Conservation (phyloP, 1,139 yeast species). For the Lodderomyces jiufengensis region DNA sequence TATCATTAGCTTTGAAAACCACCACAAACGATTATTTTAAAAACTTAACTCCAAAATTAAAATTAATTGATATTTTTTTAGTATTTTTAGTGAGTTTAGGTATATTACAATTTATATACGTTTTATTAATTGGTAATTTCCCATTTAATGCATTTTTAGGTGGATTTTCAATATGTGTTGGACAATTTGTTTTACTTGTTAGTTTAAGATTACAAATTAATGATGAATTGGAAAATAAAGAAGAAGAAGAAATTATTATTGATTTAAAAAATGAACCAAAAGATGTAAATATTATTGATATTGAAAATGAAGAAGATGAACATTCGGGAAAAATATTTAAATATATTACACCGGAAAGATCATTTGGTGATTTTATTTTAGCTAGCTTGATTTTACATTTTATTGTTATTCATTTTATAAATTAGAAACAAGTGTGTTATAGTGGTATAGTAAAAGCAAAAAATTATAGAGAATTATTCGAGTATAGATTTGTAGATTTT, state of each 20-base stretch:
- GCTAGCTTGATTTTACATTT: slow-evolving; percentile 89
- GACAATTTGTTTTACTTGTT: slow-evolving; percentile 87
- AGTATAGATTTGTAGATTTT: too few relatives aligned
- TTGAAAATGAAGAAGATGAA: not conserved
- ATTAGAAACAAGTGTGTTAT: slow-evolving; percentile 30
- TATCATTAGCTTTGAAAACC: slow-evolving; percentile 44
- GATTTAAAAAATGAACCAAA: slow-evolving; percentile 32
- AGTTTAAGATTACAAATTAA: slow-evolving; percentile 69
- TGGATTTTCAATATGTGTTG: slow-evolving; percentile 89
- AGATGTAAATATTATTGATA: not conserved
- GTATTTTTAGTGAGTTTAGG: slow-evolving; percentile 74
- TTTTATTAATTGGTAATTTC: slow-evolving; percentile 75
- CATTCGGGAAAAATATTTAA: slow-evolving; percentile 34
- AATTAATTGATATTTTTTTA: slow-evolving; percentile 75
- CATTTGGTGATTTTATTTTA: slow-evolving; percentile 84
- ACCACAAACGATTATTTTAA: slow-evolving; percentile 46
- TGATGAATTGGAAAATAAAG: slow-evolving; percentile 7
- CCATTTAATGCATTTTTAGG: slow-evolving; percentile 97
- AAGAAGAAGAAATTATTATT: slow-evolving; percentile 5
- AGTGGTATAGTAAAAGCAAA: not conserved
- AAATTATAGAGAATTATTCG: not conserved
- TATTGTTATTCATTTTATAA: slow-evolving; percentile 85
- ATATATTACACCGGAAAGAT: slow-evolving; percentile 67
- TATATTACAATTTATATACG: slow-evolving; percentile 72
- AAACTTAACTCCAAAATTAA: slow-evolving; percentile 45